These are phyloP conservation scores for Oryza glumipatula DNA, from an alignment of 176 grass and related monocot species.

Conservation along the genomic window DNA sequence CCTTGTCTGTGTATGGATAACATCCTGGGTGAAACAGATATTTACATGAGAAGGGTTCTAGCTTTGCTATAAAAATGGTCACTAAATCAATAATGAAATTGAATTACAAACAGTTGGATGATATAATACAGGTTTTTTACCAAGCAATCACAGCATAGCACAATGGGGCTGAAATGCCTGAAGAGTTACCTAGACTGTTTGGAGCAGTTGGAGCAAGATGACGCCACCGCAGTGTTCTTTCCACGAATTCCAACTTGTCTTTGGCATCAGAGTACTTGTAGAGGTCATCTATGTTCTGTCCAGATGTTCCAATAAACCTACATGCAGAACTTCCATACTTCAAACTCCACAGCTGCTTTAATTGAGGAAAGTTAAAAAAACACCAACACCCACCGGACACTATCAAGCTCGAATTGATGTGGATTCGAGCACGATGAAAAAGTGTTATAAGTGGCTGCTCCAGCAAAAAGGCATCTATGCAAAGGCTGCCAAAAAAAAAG, in stretches of 20 bases:
- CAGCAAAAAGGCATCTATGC: slow-evolving; percentile 89
- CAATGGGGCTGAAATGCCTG: not conserved
- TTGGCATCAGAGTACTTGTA: slow-evolving; percentile 88
- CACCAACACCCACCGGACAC: slow-evolving; percentile 65
- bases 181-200: slow-evolving; percentile 80
- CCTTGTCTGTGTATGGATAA: slow-evolving; percentile 95
- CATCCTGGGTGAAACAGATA: slow-evolving; percentile 66
- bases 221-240: slow-evolving; percentile 89
- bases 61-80: not conserved
- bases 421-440: slow-evolving; percentile 92
- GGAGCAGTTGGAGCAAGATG: slow-evolving; percentile 97
- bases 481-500: slow-evolving; percentile 60
- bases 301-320: slow-evolving; percentile 96
- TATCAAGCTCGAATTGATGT: slow-evolving; percentile 90
- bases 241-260: slow-evolving; percentile 87
- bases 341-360: slow-evolving; percentile 20
- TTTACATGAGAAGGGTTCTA: slow-evolving; percentile 21
- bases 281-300: slow-evolving; percentile 93
- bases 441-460: slow-evolving; percentile 86
- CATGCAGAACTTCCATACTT: slow-evolving; percentile 29
- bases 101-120: not conserved
- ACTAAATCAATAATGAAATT: slow-evolving; percentile 8
- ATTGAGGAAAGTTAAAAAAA: slow-evolving; percentile 5
- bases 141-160: not conserved
- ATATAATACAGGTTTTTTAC: not conserved